Conservation (phyloP, 305 asterid genomes). For the Rubia tinctorum region DNA sequence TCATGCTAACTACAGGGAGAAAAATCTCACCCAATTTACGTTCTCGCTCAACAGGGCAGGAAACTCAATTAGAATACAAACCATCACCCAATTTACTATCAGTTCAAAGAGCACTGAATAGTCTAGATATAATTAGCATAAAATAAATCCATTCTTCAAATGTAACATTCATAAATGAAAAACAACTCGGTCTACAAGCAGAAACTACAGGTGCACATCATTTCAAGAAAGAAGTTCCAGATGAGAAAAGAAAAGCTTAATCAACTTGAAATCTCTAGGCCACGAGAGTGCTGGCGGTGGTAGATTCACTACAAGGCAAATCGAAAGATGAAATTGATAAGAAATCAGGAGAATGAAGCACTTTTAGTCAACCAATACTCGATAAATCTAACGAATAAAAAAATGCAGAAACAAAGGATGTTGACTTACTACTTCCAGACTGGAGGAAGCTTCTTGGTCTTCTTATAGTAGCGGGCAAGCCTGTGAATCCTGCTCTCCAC, state of each 20-base stretch:
- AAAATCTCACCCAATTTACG: no score
- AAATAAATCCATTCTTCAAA: background rate
- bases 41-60: no score
- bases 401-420: background rate
- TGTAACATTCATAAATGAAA: background rate
- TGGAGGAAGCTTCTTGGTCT: constrained; percentile 92
- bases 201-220: background rate
- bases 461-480: constrained; percentile 85
- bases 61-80: no score
- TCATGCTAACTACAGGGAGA: no score
- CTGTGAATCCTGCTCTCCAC: constrained; percentile 92
- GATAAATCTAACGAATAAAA: background rate
- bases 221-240: background rate
- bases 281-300: constrained; percentile 43
- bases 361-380: background rate
- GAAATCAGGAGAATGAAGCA: background rate
- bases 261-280: constrained; percentile 22
- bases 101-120: background rate
- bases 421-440: constrained; percentile 76
- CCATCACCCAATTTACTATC: no score
- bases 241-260: background rate
- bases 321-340: background rate
- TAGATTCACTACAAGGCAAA: constrained; percentile 35
- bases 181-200: background rate
- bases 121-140: background rate